Conservation (phyloP, 2,329 filamentous ascomycete species). For the Boeremia lycopersici region DNA sequence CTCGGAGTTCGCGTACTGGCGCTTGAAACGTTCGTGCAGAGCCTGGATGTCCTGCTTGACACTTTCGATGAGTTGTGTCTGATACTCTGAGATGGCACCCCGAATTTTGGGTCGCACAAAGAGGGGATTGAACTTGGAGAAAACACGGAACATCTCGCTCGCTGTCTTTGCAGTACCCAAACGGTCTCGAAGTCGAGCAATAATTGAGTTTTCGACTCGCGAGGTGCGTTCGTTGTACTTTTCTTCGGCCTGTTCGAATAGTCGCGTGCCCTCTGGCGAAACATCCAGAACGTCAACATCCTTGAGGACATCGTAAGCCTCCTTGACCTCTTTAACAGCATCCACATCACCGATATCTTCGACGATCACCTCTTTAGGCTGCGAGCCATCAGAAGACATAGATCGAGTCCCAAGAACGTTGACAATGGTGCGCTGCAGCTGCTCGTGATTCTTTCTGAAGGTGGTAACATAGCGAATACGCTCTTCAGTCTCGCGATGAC, state of each 20-base stretch:
- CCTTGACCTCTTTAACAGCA: constrained; percentile 92
- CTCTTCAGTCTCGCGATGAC: constrained; percentile 87
- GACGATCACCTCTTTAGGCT: constrained; percentile 62
- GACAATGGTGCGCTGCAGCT: constrained; percentile 93
- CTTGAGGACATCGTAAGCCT: constrained; percentile 91
- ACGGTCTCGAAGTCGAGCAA: constrained; percentile 87
- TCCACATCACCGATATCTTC: constrained; percentile 98
- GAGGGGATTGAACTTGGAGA: constrained; percentile 98
- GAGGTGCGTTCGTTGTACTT: constrained; percentile 97
- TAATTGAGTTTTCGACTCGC: constrained; percentile 98
- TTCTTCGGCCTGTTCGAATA: constrained; percentile 93
- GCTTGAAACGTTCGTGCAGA: constrained; percentile 96
- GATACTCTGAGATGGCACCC: constrained; percentile 96
- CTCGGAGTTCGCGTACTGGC: constrained; percentile 97
- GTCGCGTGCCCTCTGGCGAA: constrained; percentile 82
- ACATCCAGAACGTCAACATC: constrained; percentile 96
- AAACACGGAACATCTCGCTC: constrained; percentile 99
- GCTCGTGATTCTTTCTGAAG: constrained; percentile 96
- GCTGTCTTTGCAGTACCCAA: constrained; percentile 95
- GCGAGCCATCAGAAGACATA: constrained; percentile 50
- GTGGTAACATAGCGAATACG: constrained; percentile 91
- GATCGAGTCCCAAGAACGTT: constrained; percentile 82
- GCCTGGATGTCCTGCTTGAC: constrained; percentile 95
- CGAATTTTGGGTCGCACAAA: constrained; percentile 99
- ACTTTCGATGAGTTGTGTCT: constrained; percentile 96